Percentiles rank a stretch among this genome's conserved stretches.
These are phyloP conservation scores for Rhodotorula sp. DNA, from an alignment of 1,284 basidiomycete genomes.

Conservation along the genomic window DNA sequence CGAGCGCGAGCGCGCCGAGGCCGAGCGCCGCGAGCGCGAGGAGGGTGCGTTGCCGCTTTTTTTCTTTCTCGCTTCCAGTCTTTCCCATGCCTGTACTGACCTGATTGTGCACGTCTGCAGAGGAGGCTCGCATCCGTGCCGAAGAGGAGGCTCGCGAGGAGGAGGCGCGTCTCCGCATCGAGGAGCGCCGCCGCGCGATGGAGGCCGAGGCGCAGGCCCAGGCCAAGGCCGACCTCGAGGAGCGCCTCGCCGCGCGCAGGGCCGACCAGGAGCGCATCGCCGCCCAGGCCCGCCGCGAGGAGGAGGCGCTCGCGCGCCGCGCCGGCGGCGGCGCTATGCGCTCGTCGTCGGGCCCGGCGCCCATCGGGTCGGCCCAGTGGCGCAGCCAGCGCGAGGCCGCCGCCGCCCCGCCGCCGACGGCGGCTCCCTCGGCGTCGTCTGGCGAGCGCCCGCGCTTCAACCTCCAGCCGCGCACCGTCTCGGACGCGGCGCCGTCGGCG, in stretches of 20 bases:
- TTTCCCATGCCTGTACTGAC: no score
- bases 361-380: constrained; percentile 36
- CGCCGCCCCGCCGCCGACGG: constrained; percentile 3
- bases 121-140: constrained; percentile 22
- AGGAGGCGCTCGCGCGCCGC: constrained; percentile 61
- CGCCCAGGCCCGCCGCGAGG: constrained; percentile 70
- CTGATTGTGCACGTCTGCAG: neutral
- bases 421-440: constrained; percentile 6
- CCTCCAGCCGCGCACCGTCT: constrained; percentile 26
- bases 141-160: constrained; percentile 56
- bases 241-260: constrained; percentile 57
- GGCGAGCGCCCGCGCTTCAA: constrained; percentile 37
- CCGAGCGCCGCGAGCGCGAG: constrained; percentile 23
- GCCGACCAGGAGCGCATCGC: constrained; percentile 64
- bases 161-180: constrained; percentile 61
- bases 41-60: constrained; percentile 21
- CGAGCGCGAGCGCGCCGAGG: constrained; percentile 27
- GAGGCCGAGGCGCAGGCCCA: constrained; percentile 58
- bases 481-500: constrained; percentile 9
- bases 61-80: neutral
- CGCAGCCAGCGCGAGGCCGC: constrained; percentile 25
- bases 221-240: constrained; percentile 62
- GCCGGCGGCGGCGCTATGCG: neutral
- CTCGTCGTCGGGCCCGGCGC: constrained; percentile 10
- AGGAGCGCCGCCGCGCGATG: constrained; percentile 56